Conservation (phyloP, 2,329 filamentous ascomycete species). For the Metarhizium album region DNA sequence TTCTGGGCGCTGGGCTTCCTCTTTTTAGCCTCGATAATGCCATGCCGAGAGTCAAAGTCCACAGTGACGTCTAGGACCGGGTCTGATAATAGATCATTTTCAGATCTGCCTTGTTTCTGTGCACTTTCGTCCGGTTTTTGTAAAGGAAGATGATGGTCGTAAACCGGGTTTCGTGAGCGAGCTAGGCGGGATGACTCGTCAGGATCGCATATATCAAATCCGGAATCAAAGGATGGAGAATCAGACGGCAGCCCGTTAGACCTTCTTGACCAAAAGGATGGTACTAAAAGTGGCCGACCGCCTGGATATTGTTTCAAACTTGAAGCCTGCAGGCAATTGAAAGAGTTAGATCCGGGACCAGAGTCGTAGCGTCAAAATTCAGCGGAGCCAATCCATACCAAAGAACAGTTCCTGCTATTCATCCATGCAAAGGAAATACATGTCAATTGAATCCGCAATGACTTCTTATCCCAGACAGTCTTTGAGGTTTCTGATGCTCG, state of each 20-base stretch:
- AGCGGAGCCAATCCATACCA: neutral
- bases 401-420: neutral
- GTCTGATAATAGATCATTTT: conserved; percentile 10
- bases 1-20: conserved; percentile 10
- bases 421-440: conserved; percentile 24
- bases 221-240: neutral
- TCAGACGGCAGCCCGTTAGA: neutral
- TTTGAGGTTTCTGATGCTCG: conserved; percentile 22
- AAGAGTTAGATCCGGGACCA: neutral
- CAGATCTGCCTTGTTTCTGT: neutral
- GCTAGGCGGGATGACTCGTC: conserved; percentile 5
- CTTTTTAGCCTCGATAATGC: conserved; percentile 11
- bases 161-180: conserved; percentile 5
- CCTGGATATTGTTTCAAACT: neutral
- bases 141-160: neutral
- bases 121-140: neutral
- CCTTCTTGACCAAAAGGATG: conserved; percentile 2
- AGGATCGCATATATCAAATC: neutral
- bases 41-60: conserved; percentile 12
- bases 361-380: neutral
- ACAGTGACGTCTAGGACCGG: conserved; percentile 13
- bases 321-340: neutral
- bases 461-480: conserved; percentile 15
- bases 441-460: conserved; percentile 23
- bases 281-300: neutral